These are phyloP conservation scores for Kondoa malvinella DNA, from an alignment of 768 basidiomycete genomes.

Conservation along the genomic window DNA sequence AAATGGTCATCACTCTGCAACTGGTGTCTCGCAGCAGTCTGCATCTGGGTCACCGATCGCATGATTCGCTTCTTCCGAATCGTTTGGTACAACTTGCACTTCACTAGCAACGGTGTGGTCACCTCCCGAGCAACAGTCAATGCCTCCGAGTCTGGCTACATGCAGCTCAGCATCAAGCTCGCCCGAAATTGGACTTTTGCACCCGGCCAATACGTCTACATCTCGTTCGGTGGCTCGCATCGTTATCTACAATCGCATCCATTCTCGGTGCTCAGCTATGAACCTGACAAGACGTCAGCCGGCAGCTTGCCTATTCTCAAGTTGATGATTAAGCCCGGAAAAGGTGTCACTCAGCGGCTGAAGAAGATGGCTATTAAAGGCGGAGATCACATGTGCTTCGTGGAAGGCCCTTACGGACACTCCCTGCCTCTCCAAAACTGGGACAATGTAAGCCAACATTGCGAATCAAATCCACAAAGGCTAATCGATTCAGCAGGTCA, in stretches of 20 bases:
- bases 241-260: constrained; percentile 6
- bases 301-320: background rate
- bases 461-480: no score
- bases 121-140: background rate
- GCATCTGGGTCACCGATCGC: constrained; percentile 1
- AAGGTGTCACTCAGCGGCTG: constrained; percentile 6
- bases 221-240: background rate
- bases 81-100: background rate
- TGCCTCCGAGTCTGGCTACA: no score
- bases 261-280: constrained; percentile 1
- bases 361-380: background rate
- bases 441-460: constrained; percentile 6
- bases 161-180: background rate
- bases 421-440: constrained; percentile 4
- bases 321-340: background rate
- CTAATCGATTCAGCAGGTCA: no score
- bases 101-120: background rate
- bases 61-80: constrained; percentile 4
- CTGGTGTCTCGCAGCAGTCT: background rate
- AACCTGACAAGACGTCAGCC: background rate
- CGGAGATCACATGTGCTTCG: background rate
- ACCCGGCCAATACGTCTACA: constrained; percentile 2
- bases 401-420: constrained; percentile 5
- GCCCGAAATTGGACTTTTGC: background rate
- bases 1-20: background rate